Conservation (phyloP, 805 yeast species). For the Metschnikowia bowlesiae region DNA sequence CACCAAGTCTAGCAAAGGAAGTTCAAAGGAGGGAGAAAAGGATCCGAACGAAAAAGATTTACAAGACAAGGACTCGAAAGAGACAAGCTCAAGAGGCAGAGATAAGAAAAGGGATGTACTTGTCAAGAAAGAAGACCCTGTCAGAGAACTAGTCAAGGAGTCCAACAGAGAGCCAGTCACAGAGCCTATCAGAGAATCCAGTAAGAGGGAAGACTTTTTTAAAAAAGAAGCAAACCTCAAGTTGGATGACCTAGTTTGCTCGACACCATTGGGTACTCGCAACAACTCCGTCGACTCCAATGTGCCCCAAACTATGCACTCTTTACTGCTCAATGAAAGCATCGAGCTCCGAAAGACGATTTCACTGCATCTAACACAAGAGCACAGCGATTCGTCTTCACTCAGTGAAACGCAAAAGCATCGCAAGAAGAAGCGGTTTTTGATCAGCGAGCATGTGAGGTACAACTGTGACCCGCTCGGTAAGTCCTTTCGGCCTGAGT, state of each 20-base stretch:
- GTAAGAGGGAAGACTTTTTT: not conserved
- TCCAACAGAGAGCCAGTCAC: not conserved
- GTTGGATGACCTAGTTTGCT: not conserved
- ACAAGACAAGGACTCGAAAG: not conserved
- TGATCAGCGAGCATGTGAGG: constrained; percentile 61
- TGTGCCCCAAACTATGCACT: not conserved
- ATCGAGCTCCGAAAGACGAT: constrained; percentile 9
- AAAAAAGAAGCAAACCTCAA: not conserved
- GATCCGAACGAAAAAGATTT: not conserved
- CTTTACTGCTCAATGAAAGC: not conserved
- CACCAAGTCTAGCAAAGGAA: not conserved
- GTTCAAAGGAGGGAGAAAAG: not conserved
- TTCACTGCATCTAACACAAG: constrained; percentile 12
- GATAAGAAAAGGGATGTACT: not conserved
- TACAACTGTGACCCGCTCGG: constrained; percentile 72
- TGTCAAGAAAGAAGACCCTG: too few relatives aligned
- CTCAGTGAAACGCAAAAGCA: constrained; percentile 18
- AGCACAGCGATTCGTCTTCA: constrained; percentile 16
- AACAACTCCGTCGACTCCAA: constrained; percentile 3
- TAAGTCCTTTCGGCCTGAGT: constrained; percentile 72
- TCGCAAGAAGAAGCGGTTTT: constrained; percentile 36
- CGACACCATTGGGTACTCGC: not conserved
- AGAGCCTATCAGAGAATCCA: not conserved
- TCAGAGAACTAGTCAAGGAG: not conserved
- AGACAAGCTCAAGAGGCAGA: not conserved